Base-by-base conservation (phyloP, 768 basidiomycete species). In the Suillus brevipes region DNA sequence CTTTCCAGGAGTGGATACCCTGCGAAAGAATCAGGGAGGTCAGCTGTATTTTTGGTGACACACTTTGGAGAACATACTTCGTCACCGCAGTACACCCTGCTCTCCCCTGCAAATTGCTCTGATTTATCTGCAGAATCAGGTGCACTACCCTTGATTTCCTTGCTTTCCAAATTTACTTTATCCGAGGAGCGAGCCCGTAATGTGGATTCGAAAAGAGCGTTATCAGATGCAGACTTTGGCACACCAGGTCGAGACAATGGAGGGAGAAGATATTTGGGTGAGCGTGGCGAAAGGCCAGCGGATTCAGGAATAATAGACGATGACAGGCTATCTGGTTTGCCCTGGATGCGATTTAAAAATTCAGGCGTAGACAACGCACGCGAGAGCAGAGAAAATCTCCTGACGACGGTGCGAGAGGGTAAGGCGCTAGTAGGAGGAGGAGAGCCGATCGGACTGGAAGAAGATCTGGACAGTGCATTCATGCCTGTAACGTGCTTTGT, bases 401-500 rank as follows among this genome's bases (percentile, higher is more conserved):
- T 47, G 7, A 49, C 12, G 20, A n/a, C 13, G 31, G 40, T n/a
- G n/a, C 6, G 61, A 16, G 68, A 47, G 31, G 63, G 0, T 34
- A 47, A 60, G 23, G 67, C 8, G n/a, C 40, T 42, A 55, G 34
- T 25, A 50, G 49, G 7, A 50, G 63, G 66, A 3, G 63, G 67
- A 2, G 69, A 68, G 18, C 16, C 50, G 3, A 23, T 36, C 49
- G 67, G 63, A 59, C 63, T 68, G 12, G 62, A 56, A 12, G 68
- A 55, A 37, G 63, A 23, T 13, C 57, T 49, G n/a, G 62, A 61
- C 16, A 13, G 42, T 69, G 70, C 7, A 71, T 65, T 37, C 73
- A 83, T 82, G 23, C 84, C 85, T 0, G 89, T 91, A 25, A 89
- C 85, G 58, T 88, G 80, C 70, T 86, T 89, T 67, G 79, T 82